phyloP scores from a whole-genome alignment of 805 yeast genomes.

The Starmerella powellii region DNA sequence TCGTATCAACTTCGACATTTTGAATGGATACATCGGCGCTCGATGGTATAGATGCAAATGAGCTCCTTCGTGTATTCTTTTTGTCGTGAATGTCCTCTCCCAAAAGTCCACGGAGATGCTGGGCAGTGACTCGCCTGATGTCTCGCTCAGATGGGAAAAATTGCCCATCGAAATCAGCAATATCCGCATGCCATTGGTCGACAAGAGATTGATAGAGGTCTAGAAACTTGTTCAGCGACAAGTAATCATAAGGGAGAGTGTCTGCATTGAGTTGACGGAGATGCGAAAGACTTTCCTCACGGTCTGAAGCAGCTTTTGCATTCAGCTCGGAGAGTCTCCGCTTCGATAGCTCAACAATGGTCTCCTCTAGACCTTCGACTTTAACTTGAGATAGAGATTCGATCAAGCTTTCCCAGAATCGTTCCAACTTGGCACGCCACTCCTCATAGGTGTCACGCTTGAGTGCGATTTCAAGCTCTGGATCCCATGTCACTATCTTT shows the following conservation, averaged over 20 bases:
- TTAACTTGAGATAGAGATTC: constrained; percentile 67
- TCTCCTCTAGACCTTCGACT: constrained; percentile 58
- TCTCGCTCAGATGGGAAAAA: constrained; percentile 88
- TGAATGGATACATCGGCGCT: neutral
- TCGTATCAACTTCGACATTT: too few species aligned
- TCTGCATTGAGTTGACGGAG: constrained; percentile 43
- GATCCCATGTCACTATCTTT: constrained; percentile 56
- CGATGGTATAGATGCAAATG: neutral
- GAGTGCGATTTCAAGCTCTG: constrained; percentile 53
- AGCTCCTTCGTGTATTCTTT: constrained; percentile 2
- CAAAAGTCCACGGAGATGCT: constrained; percentile 67
- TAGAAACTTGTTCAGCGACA: constrained; percentile 57
- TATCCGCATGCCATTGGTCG: constrained; percentile 76
- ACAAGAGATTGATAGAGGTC: constrained; percentile 68
- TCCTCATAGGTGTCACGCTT: constrained; percentile 51
- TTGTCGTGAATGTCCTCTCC: constrained; percentile 7
- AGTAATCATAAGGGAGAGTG: constrained; percentile 51
- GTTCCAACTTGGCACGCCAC: constrained; percentile 41
- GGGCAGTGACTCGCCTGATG: constrained; percentile 78
- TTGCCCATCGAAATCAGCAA: constrained; percentile 61
- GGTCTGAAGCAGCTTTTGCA: constrained; percentile 41
- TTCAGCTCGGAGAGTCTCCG: constrained; percentile 48
- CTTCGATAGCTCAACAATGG: constrained; percentile 58
- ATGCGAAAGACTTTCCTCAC: constrained; percentile 33
- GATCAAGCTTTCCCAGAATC: constrained; percentile 61